Conservation (phyloP, 345 rosid genomes). For the Moringa oleifera region DNA sequence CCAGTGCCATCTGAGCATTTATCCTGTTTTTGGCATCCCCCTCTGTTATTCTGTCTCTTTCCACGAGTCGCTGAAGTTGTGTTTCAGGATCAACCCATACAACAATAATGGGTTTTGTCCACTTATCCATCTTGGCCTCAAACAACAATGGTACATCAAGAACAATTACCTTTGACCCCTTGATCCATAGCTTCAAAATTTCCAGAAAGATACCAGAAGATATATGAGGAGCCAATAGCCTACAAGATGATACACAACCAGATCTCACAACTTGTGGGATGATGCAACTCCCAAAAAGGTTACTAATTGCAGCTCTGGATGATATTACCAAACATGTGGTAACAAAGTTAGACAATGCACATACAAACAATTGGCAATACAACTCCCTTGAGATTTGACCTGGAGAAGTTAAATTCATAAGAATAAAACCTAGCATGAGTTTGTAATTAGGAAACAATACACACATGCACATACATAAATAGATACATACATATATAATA, state of each 20-base stretch:
- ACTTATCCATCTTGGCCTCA: constrained; percentile 76
- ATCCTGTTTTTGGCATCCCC: constrained; percentile 79
- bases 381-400: neutral
- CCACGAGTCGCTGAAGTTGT: constrained; percentile 68
- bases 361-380: neutral
- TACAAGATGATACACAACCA: constrained; percentile 20
- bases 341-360: neutral
- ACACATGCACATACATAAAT: no score
- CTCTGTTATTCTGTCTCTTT: constrained; percentile 53
- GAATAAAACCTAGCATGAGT: constrained; percentile 2
- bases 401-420: neutral
- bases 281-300: neutral
- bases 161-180: constrained; percentile 61
- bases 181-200: constrained; percentile 65
- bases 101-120: constrained; percentile 76
- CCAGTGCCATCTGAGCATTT: constrained; percentile 76
- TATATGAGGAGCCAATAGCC: constrained; percentile 76
- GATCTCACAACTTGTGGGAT: constrained; percentile 1
- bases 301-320: neutral
- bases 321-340: neutral
- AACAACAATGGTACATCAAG: constrained; percentile 82
- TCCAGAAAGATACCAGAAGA: constrained; percentile 65
- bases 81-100: constrained; percentile 63
- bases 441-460: neutral
- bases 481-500: no score